A percentile compares a stretch with the other conserved stretches of the same genome.
These are phyloP conservation scores for Silene uniflora DNA, from an alignment of 148 eudicot species.

Conservation along the genomic window DNA sequence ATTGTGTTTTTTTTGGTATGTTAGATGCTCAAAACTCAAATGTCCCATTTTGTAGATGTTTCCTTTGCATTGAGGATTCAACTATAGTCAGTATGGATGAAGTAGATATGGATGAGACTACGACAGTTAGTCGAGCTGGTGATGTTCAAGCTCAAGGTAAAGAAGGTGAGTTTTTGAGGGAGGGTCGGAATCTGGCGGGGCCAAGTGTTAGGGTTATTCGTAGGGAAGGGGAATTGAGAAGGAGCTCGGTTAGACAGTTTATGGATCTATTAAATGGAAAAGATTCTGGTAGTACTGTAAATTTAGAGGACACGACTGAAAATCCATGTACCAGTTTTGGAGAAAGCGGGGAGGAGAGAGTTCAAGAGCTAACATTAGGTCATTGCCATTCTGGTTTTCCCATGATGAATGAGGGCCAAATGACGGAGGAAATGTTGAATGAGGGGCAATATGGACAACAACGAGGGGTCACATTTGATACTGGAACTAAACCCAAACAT, in stretches of 20 bases:
- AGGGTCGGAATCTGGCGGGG: conserved; percentile 34
- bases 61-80: conserved; percentile 20
- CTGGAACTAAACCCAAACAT: conserved; percentile 28
- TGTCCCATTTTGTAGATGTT: conserved; percentile 22
- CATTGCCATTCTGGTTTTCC: conserved; percentile 35
- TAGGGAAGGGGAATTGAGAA: conserved; percentile 35
- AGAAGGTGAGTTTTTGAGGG: conserved; percentile 33
- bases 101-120: conserved; percentile 42
- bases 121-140: conserved; percentile 32
- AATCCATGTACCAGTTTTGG: conserved; percentile 38
- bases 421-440: conserved; percentile 32
- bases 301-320: conserved; percentile 30
- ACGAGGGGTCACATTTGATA: conserved; percentile 32
- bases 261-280: conserved; percentile 46
- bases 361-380: conserved; percentile 62
- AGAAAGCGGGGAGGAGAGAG: conserved; percentile 44
- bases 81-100: conserved; percentile 45
- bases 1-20: neutral
- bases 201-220: conserved; percentile 39
- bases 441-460: conserved; percentile 47
- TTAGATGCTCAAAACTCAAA: neutral
- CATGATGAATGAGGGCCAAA: conserved; percentile 35
- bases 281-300: conserved; percentile 28
- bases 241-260: conserved; percentile 39
- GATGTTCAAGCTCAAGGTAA: conserved; percentile 37